A percentile compares a stretch with the other conserved stretches of the same genome.
Evolutionary conservation across 306 rosid species (phyloP).

Genomic region (Quercus bicolor): DNA sequence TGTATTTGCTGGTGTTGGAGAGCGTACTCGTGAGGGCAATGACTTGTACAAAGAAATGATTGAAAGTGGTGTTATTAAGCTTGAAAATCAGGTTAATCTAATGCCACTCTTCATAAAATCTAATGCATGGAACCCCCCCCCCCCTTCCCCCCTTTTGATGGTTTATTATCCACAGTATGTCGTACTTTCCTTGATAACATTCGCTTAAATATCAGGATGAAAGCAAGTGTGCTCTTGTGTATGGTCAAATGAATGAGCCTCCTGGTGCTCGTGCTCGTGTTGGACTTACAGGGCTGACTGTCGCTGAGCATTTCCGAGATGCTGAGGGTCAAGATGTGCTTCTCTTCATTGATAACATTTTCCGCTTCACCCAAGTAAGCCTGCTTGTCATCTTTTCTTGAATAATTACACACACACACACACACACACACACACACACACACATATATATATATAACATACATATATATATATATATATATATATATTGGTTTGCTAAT

Average conservation of each 20-base stretch:
- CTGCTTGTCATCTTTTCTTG: neutral
- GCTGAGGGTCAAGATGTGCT: conserved; percentile 99
- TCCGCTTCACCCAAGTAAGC: conserved; percentile 94
- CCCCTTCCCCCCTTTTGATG: neutral
- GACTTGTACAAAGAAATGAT: conserved; percentile 99
- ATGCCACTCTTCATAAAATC: neutral
- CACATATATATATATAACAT: no score
- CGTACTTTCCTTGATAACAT: neutral
- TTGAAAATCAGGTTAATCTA: conserved; percentile 80
- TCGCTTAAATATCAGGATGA: conserved; percentile 52
- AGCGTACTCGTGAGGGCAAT: conserved; percentile 95
- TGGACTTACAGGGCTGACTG: conserved; percentile 94
- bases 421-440: no score
- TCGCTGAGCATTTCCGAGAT: conserved; percentile 98
- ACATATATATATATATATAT: neutral
- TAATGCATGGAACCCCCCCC: neutral
- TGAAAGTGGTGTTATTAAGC: conserved; percentile 99
- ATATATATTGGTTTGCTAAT: neutral
- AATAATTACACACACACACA: neutral
- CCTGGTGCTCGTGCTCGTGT: conserved; percentile 99
- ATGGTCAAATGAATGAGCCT: conserved; percentile 99
- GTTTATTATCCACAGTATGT: neutral
- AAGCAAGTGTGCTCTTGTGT: conserved; percentile 97
- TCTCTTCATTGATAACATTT: conserved; percentile 94
- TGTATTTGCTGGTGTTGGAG: conserved; percentile 99